These are phyloP conservation scores for Bisporella sp. DNA, from an alignment of 2,329 filamentous ascomycete genomes.

Conservation along the genomic window DNA sequence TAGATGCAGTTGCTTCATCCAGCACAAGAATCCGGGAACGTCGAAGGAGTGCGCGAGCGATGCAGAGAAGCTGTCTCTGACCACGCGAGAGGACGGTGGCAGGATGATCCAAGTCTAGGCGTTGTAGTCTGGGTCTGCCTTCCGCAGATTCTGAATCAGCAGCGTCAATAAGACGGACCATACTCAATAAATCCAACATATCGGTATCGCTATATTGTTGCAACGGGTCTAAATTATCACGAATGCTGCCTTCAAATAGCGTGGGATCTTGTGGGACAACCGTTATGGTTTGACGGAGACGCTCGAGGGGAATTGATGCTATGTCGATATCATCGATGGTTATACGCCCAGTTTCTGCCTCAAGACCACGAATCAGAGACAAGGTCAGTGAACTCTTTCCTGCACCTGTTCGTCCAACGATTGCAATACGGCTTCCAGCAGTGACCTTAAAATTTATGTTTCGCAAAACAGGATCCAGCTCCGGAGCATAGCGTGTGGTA, in stretches of 20 bases:
- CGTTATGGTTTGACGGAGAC: conserved; percentile 21
- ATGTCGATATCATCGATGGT: conserved; percentile 25
- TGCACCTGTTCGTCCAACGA: conserved; percentile 22
- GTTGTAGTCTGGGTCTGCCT: conserved; percentile 29
- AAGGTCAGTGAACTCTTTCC: conserved; percentile 22
- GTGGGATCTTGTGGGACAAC: conserved; percentile 56
- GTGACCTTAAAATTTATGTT: conserved; percentile 58
- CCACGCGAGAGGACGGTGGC: conserved; percentile 47
- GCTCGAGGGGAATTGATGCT: conserved; percentile 22
- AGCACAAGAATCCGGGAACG: conserved; percentile 85
- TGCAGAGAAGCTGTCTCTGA: conserved; percentile 85
- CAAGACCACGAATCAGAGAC: conserved; percentile 16
- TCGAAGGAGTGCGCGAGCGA: conserved; percentile 81
- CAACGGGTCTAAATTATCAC: conserved; percentile 87
- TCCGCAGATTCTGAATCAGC: not conserved
- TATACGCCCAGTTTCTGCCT: conserved; percentile 33
- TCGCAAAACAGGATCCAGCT: conserved; percentile 62
- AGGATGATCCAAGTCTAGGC: conserved; percentile 5
- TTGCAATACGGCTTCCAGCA: conserved; percentile 43
- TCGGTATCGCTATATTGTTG: conserved; percentile 75
- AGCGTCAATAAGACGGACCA: conserved; percentile 46
- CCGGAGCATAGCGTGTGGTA: conserved; percentile 63
- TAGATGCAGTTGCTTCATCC: conserved; percentile 79
- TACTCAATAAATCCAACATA: conserved; percentile 72
- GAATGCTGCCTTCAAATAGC: conserved; percentile 76